Percentiles rank a stretch among this genome's conserved stretches.
phyloP scores from a whole-genome alignment of 805 yeast genomes.

The Wickerhamiella kazuoi region DNA sequence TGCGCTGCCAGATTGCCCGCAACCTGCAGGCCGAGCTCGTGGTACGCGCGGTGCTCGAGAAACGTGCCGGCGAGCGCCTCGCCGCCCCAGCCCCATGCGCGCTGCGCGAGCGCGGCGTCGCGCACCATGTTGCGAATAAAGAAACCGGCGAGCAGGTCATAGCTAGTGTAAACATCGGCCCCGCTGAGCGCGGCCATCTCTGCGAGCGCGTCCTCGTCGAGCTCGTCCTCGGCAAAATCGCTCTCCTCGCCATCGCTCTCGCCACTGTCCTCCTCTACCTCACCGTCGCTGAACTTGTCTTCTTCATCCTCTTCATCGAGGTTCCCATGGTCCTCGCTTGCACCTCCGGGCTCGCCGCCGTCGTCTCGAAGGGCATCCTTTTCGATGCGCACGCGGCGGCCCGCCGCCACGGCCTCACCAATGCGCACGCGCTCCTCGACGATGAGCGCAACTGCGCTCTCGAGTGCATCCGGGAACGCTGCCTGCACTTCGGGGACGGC shows the following conservation, averaged over 20 bases:
- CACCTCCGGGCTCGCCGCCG: not conserved
- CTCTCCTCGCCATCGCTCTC: not conserved
- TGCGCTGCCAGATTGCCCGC: conserved; percentile 3
- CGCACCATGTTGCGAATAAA: conserved; percentile 5
- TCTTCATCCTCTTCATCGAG: not conserved
- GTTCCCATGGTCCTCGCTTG: not conserved
- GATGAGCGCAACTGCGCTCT: not conserved
- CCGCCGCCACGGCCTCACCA: not conserved
- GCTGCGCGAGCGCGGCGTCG: not conserved
- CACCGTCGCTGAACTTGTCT: not conserved
- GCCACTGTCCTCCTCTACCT: not conserved
- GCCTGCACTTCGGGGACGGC: not conserved
- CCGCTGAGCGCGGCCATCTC: not conserved
- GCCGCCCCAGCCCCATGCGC: not conserved
- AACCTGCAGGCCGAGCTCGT: conserved; percentile 3
- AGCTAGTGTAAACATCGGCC: not conserved
- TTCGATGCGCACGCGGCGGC: no score
- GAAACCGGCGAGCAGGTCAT: conserved; percentile 1
- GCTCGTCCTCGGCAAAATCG: conserved; percentile 1
- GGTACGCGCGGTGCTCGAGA: not conserved
- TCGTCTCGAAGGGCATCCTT: no score
- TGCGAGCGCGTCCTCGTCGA: conserved; percentile 1
- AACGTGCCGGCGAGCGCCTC: not conserved
- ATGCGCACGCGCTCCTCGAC: not conserved
- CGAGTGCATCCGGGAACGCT: conserved; percentile 1